These are phyloP conservation scores for Eucalyptus leucophloia DNA, from an alignment of 345 rosid species.

Conservation along the genomic window DNA sequence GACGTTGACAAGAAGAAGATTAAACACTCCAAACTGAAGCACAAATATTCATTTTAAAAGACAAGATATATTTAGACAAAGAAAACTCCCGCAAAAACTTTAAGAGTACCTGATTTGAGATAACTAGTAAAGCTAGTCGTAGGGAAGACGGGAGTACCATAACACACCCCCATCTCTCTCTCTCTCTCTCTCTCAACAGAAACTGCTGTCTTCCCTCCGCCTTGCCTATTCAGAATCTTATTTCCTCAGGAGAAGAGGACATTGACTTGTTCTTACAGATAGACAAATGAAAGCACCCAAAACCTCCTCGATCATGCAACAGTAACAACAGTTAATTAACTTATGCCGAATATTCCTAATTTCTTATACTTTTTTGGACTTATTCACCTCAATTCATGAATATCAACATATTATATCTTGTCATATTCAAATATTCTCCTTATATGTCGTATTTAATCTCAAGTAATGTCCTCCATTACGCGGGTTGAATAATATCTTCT, in stretches of 20 bases:
- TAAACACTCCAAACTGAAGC: background rate
- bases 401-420: too few relatives aligned
- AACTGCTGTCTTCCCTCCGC: background rate
- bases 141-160: background rate
- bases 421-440: too few relatives aligned
- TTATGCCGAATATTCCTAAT: too few relatives aligned
- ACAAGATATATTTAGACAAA: background rate
- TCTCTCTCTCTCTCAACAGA: background rate
- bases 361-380: too few relatives aligned
- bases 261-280: background rate
- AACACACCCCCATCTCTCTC: background rate
- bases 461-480: too few relatives aligned
- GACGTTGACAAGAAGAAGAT: background rate
- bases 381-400: too few relatives aligned
- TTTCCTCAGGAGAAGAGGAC: background rate
- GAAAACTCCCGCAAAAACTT: background rate
- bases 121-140: background rate
- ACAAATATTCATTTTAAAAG: background rate
- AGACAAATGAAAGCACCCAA: background rate
- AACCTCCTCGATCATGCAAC: too few relatives aligned
- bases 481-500: too few relatives aligned
- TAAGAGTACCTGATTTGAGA: background rate
- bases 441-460: too few relatives aligned
- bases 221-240: background rate
- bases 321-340: too few relatives aligned